Base-by-base conservation (phyloP, 1,139 yeast genomes). In the Blastobotrys apis region DNA sequence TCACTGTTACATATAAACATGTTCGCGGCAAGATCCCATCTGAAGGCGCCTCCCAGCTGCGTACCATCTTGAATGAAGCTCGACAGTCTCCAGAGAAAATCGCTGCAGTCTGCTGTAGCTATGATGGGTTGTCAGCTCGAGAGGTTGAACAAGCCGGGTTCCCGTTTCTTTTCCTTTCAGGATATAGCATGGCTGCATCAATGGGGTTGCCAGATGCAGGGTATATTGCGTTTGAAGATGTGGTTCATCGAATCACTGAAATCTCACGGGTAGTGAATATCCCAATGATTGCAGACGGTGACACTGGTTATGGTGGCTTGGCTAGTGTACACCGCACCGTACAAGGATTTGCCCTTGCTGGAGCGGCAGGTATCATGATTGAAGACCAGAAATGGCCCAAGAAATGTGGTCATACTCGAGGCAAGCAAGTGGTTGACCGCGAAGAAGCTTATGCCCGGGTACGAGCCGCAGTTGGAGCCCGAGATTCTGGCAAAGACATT, bases 361-460 rank as follows among this genome's bases (percentile, higher is more conserved):
- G 51, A 2, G 51, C 50, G 5, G 45, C 50, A 5, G 51, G 48
- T 3, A 37, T 48, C 15, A 46, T 47, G 49, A 47, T 48, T 19
- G 51, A 48, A 39, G 51, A 48, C 37, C 51, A 48, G 23, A 41
- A 40, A 31, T 48, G 49, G 51, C 49, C 49, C 34, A 48, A 48
- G 36, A 41, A 47, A 22, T 48, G 51, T 32, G 51, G 51, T 17
- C 51, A 48, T 32, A 46, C 50, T n/a, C 36, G 35, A 16, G 51
- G 51, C 26, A 48, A 48, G 34, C 39, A 46, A 27, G 45, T 48
- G n/a, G 51, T 48, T 6, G 43, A 37, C 15, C 40, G 50, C 8
- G 45, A 47, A 5, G 51, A 48, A 31, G 49, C 49, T 9, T 46
- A 33, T 17, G 43, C 48, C 26, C 43, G 51, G 5, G 36, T 48